Evolutionary conservation across 495 filamentous ascomycete genomes (phyloP).

Genomic region (Aspergillus sclerotioniger): DNA sequence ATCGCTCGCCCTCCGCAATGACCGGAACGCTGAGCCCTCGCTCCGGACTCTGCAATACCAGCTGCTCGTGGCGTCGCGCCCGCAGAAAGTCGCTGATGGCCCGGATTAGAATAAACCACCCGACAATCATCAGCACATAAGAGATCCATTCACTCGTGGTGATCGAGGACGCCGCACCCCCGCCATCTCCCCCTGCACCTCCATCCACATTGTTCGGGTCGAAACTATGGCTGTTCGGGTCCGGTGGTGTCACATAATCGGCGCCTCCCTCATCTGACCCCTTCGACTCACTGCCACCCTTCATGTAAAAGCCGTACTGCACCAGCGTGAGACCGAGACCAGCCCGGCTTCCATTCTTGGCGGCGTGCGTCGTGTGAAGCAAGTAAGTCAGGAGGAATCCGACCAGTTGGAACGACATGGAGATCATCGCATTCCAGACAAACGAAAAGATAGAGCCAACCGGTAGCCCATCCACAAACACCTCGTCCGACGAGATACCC

Average conservation of each 20-base stretch:
- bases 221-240: conserved; percentile 90
- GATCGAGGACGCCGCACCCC: conserved; percentile 48
- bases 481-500: conserved; percentile 81
- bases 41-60: conserved; percentile 92
- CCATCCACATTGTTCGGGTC: conserved; percentile 65
- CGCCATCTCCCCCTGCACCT: conserved; percentile 35
- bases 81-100: conserved; percentile 84
- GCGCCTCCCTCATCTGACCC: conserved; percentile 49
- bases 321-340: conserved; percentile 95
- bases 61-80: conserved; percentile 83
- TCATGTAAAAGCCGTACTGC: conserved; percentile 95
- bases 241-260: conserved; percentile 61
- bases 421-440: conserved; percentile 98
- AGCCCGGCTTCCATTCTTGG: conserved; percentile 93
- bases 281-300: conserved; percentile 50
- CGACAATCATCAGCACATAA: conserved; percentile 95
- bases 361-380: conserved; percentile 94
- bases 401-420: conserved; percentile 95
- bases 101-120: conserved; percentile 95
- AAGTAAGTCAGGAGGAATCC: conserved; percentile 98
- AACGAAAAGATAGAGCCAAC: conserved; percentile 96
- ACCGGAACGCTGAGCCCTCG: conserved; percentile 81
- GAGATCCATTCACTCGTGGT: conserved; percentile 80
- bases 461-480: conserved; percentile 93
- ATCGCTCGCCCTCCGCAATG: conserved; percentile 81